phyloP scores from a whole-genome alignment of 1,284 basidiomycete species.

The Tetrapyrgos nigripes region DNA sequence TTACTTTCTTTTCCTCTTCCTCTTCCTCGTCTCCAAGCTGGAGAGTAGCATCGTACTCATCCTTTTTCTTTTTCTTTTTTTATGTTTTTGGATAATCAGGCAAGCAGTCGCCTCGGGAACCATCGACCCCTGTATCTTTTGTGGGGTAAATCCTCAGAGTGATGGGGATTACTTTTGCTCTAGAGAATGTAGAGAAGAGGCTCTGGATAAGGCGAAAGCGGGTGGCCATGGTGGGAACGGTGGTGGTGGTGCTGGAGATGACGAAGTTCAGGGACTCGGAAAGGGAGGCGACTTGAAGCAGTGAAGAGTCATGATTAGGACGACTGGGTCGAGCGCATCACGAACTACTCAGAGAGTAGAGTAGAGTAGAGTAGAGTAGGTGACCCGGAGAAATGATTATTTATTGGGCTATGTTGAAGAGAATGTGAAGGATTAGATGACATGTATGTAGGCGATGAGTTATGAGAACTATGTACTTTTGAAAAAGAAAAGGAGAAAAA shows the following conservation, averaged over 20 bases:
- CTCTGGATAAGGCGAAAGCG: slow-evolving; percentile 51
- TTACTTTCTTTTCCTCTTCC: too few species aligned
- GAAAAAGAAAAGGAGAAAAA: too few species aligned
- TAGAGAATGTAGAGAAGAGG: slow-evolving; percentile 53
- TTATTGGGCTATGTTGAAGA: too few species aligned
- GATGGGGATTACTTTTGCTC: slow-evolving; percentile 59
- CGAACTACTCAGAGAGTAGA: too few species aligned
- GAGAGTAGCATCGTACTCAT: neutral
- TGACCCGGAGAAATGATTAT: too few species aligned
- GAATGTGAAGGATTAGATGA: too few species aligned
- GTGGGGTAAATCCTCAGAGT: slow-evolving; percentile 54
- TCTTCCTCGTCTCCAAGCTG: too few species aligned
- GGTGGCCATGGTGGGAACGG: neutral
- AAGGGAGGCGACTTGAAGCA: neutral
- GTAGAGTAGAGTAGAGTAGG: too few species aligned
- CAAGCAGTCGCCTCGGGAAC: slow-evolving; percentile 55
- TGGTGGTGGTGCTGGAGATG: neutral
- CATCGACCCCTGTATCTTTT: slow-evolving; percentile 57
- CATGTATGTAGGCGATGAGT: too few species aligned
- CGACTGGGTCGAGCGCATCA: too few species aligned
- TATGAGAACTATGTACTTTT: too few species aligned
- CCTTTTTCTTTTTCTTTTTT: neutral
- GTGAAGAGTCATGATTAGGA: neutral
- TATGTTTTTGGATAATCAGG: slow-evolving; percentile 23
- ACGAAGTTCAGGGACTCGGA: neutral